phyloP scores from a whole-genome alignment of 129 eudicot genomes.

The Glebionis coronaria region DNA sequence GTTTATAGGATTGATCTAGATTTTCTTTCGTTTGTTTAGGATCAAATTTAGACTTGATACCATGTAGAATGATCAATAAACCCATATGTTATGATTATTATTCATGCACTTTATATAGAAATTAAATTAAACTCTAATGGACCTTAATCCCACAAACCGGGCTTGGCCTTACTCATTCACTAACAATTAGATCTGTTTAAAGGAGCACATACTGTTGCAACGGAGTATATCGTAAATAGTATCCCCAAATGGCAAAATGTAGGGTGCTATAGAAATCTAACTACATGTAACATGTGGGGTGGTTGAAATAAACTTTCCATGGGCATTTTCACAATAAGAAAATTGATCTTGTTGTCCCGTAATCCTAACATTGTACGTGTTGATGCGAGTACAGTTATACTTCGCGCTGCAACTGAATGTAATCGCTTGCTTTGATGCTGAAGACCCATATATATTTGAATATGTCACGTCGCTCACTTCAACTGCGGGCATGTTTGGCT shows the following conservation, averaged over 20 bases:
- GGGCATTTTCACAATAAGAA: conserved; percentile 18
- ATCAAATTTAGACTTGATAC: no score
- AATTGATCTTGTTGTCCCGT: conserved; percentile 12
- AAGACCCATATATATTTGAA: conserved; percentile 30
- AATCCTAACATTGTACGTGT: conserved; percentile 21
- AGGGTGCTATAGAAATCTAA: background rate
- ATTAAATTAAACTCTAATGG: no score
- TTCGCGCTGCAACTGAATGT: conserved; percentile 31
- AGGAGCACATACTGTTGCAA: no score
- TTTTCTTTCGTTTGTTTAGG: no score
- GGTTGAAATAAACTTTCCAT: conserved; percentile 17
- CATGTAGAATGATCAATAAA: no score
- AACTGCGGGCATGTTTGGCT: conserved; percentile 24
- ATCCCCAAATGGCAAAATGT: background rate
- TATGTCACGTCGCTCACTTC: conserved; percentile 34
- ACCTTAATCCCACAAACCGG: no score
- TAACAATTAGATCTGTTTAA: no score
- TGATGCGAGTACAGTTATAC: conserved; percentile 28
- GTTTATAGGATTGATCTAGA: no score
- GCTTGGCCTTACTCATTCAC: no score
- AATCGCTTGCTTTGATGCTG: conserved; percentile 29
- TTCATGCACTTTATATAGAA: no score
- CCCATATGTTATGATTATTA: no score
- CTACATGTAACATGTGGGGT: conserved; percentile 20
- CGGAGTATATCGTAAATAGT: no score